These are phyloP conservation scores for Whalleya microplaca DNA, from an alignment of 2,329 filamentous ascomycete genomes.

Conservation along the genomic window DNA sequence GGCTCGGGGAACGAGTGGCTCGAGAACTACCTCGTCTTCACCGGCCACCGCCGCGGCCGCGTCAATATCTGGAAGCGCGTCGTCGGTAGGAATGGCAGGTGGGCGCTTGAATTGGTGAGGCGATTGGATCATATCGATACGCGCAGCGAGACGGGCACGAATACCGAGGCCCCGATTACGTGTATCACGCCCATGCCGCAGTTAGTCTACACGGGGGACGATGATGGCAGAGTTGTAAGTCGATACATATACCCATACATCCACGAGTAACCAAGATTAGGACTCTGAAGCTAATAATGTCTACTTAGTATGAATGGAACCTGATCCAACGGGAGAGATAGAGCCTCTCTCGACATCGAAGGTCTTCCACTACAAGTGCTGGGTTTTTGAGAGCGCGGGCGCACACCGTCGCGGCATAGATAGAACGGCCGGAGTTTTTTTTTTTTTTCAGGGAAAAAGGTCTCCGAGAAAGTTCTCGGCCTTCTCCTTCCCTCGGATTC, in stretches of 20 bases:
- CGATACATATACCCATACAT: not conserved
- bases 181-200: conserved; percentile 84
- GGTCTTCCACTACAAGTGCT: conserved; percentile 9
- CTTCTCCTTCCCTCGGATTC: not conserved
- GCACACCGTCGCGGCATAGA: conserved; percentile 26
- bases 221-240: conserved; percentile 86
- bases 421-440: conserved; percentile 14
- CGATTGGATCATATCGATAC: conserved; percentile 79
- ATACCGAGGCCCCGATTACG: conserved; percentile 73
- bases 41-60: conserved; percentile 80
- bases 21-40: conserved; percentile 83
- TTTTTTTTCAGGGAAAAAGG: conserved; percentile 6
- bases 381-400: conserved; percentile 17
- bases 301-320: conserved; percentile 63
- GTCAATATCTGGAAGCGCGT: conserved; percentile 77
- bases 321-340: conserved; percentile 61
- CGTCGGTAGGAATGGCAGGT: conserved; percentile 63
- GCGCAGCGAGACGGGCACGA: conserved; percentile 61
- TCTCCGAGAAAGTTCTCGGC: too few relatives aligned
- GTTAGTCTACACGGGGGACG: conserved; percentile 90
- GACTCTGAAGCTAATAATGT: conserved; percentile 13
- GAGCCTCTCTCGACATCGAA: conserved; percentile 38
- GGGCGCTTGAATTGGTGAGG: conserved; percentile 78
- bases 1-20: conserved; percentile 90
- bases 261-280: not conserved